Base-by-base conservation (phyloP, 2,329 filamentous ascomycete genomes). In the Cercospora sojina region DNA sequence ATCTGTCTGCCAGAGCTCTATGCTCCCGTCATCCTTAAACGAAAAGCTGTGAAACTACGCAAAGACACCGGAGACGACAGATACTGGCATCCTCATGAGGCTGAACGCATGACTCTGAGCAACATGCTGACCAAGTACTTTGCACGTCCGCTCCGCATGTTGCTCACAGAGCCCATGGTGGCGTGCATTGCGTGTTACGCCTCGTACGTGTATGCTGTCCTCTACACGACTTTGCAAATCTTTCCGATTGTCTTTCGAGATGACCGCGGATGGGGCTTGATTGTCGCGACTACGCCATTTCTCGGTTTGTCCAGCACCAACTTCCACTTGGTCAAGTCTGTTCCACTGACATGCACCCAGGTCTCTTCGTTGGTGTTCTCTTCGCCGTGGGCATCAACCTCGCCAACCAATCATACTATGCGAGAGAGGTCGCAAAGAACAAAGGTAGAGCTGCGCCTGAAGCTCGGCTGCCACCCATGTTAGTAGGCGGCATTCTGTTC, bases 121-220 rank as follows among this genome's bases (percentile, higher is more conserved):
- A 79, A 77, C 49, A 76, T 81, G 66, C 65, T 82, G 16, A 81
- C 77, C 7, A 82, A 82, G 64, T 78, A 83, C 63, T 74, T 83
- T 27, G 74, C 73, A 13, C 78, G 80, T 0, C 80, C 81, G 0
- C 57, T 82, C 2, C 70, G 72, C 49, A 83, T 85, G 81, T 74
- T 85, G 3, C 67, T 78, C 16, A 82, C 79, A 1, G 81, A 84
- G 66, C 82, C 83, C 0, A 83, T 84, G 72, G 79, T 84, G 10
- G 77, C 79, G 1, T 78, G 77, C 32, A 69, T 72, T 23, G 70
- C 70, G 0, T 63, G 62, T 13, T 72, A 72, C 59, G 70, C 70
- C 7, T 69, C 67, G 4, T 72, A 71, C 57, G 70, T 82, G 25
- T 85, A 83, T 64, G 78, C 77, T 3, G 72, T 84, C 3, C 75